Base-by-base conservation (phyloP, 768 basidiomycete genomes). In the Pulveroboletus frians region DNA sequence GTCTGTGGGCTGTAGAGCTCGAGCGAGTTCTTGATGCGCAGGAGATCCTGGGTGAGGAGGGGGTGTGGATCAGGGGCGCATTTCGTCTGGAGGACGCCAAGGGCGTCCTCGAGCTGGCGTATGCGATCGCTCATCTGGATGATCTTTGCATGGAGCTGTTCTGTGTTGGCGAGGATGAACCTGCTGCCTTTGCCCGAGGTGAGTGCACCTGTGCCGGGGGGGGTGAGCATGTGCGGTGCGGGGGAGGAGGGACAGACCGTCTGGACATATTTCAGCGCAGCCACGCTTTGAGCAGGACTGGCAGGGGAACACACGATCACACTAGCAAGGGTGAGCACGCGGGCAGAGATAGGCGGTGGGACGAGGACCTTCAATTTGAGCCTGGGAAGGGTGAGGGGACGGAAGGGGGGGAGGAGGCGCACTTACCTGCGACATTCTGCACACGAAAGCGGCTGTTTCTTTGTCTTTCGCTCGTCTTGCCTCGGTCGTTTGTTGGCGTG, bases 101-200 rank as follows among this genome's bases (percentile, higher is more conserved):
- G 68, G 1, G 79, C 81, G 26, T 83, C 80, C 60, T 85, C 83
- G 11, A 85, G 73, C 50, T 80, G 76, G 40, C 80, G 74, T 27
- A 85, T 80, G 39, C 83, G 80, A 57, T 81, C 78, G 53, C 79
- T 76, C 46, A 85, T 73, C 56, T 79, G 72, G 11, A 73, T 71
- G 5, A 83, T 83, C 65, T 81, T 83, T 30, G 78, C 77, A 54
- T 84, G 83, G 34, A 84, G 67, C 58, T 82, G 79, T 51, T 81
- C 81, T 8, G 82, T 82, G 56, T 82, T 81, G 13, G 82, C 82
- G 31, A 84, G 77, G 54, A 84, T 84, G 53, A 84, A 84, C 46
- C 81, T 79, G 70, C 80, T 81, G 62, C 82, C 80, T 51, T 77
- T 74, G 46, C 80, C 80, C 32, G 80, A 81, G 13, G 80, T 82